Evolutionary conservation across 1,139 yeast species (phyloP).

Genomic region (Pichia sp.): DNA sequence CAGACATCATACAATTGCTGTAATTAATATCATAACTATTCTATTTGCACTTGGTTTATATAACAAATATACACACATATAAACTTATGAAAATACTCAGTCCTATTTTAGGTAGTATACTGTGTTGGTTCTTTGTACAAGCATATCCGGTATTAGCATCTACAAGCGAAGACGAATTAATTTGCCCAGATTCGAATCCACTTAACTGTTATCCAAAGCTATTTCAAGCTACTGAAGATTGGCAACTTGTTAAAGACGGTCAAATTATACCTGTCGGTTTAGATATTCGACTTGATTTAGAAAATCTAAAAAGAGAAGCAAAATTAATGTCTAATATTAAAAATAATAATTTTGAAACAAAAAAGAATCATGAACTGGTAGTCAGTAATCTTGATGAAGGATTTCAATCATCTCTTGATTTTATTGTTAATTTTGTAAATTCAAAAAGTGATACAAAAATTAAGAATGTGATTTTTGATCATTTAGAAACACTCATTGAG

Average conservation of each 20-base stretch:
- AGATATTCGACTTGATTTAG: constrained; percentile 65
- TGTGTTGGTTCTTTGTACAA: constrained; percentile 1
- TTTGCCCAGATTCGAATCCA: constrained; percentile 43
- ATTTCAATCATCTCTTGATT: constrained; percentile 5
- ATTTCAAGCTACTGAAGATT: constrained; percentile 56
- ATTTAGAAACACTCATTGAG: constrained; percentile 49
- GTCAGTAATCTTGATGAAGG: constrained; percentile 5
- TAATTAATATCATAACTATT: too few relatives aligned
- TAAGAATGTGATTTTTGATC: constrained; percentile 13
- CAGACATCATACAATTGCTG: too few relatives aligned
- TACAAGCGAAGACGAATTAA: constrained; percentile 23
- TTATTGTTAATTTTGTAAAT: constrained; percentile 5
- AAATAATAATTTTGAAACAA: constrained; percentile 2
- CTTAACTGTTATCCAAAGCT: constrained; percentile 56
- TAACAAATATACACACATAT: too few relatives aligned
- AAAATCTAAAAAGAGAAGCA: constrained; percentile 64
- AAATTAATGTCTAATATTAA: constrained; percentile 33
- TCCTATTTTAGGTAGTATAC: neutral
- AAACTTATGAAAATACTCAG: too few relatives aligned
- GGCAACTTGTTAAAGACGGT: constrained; percentile 63
- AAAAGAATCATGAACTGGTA: constrained; percentile 13
- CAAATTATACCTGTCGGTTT: constrained; percentile 74
- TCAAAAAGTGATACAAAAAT: neutral
- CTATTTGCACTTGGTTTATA: too few relatives aligned
- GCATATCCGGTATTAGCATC: constrained; percentile 12